A percentile compares a stretch with the other conserved stretches of the same genome.
Conservation (phyloP, 2,329 filamentous ascomycete species). For the Aureobasidium lini region DNA sequence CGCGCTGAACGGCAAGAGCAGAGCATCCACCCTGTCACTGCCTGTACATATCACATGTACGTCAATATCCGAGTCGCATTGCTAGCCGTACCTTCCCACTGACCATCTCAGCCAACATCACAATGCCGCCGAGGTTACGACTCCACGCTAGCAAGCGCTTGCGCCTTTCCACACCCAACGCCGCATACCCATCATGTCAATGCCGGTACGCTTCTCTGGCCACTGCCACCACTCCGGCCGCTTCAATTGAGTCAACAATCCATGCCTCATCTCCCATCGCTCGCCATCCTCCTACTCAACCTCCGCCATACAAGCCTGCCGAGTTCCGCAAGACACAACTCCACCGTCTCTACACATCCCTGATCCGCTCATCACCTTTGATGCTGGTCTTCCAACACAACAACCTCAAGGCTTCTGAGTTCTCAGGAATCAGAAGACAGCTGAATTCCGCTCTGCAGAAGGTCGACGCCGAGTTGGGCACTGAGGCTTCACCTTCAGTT, state of each 20-base stretch:
- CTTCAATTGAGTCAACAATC: constrained; percentile 44
- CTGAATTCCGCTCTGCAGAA: constrained; percentile 53
- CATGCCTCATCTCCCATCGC: constrained; percentile 38
- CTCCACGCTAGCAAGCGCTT: constrained; percentile 30
- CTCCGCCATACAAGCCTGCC: constrained; percentile 76
- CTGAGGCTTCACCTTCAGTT: constrained; percentile 55
- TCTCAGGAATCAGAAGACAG: constrained; percentile 65
- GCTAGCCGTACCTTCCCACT: not conserved
- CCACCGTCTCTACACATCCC: constrained; percentile 75
- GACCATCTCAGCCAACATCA: constrained; percentile 18
- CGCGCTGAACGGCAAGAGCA: constrained; percentile 1
- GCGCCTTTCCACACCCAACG: constrained; percentile 22
- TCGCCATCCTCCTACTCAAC: constrained; percentile 60
- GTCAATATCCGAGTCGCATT: not conserved
- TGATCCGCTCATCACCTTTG: constrained; percentile 76
- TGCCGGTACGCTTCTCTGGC: constrained; percentile 43
- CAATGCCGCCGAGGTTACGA: constrained; percentile 49
- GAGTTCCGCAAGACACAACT: constrained; percentile 89
- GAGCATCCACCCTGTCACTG: not conserved
- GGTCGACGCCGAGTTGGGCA: constrained; percentile 51
- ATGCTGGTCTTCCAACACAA: constrained; percentile 82
- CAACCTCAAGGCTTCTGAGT: constrained; percentile 67
- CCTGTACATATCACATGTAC: not conserved
- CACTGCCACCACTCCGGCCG: constrained; percentile 44
- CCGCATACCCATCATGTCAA: constrained; percentile 27